Evolutionary conservation across 2,329 filamentous ascomycete genomes (phyloP).

Genomic region (Fusarium sp.): DNA sequence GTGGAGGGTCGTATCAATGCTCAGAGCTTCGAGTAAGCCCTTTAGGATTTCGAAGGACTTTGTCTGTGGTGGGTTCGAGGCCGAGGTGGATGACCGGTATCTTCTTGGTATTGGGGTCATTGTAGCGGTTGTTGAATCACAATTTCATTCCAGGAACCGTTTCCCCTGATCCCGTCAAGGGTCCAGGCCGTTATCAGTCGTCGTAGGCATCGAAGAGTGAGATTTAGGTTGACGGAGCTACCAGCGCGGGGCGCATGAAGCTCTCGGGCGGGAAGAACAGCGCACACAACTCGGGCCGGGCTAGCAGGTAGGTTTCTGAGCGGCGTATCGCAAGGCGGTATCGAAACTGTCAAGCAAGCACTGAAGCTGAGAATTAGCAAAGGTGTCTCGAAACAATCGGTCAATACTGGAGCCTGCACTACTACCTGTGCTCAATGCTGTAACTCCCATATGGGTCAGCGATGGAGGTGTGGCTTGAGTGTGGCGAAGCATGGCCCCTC

Average conservation of each 20-base stretch:
- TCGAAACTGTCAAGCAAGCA: conserved; percentile 11
- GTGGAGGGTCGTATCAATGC: conserved; percentile 52
- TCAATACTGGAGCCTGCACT: conserved; percentile 48
- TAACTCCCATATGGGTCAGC: conserved; percentile 48
- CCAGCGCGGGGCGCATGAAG: conserved; percentile 50
- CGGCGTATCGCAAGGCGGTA: conserved; percentile 4
- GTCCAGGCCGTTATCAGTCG: conserved; percentile 53
- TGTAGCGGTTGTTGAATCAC: conserved; percentile 48
- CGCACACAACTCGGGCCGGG: conserved; percentile 26
- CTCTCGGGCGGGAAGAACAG: conserved; percentile 27
- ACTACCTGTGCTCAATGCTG: conserved; percentile 44
- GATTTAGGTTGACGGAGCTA: conserved; percentile 46
- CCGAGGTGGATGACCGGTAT: conserved; percentile 74
- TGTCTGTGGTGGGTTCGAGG: conserved; percentile 68
- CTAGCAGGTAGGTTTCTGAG: background rate
- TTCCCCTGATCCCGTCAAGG: conserved; percentile 56
- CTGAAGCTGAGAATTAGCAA: conserved; percentile 39
- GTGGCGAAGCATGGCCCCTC: conserved; percentile 41
- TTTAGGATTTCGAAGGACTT: conserved; percentile 73
- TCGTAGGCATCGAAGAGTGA: conserved; percentile 54
- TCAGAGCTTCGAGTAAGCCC: conserved; percentile 64
- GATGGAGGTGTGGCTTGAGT: conserved; percentile 51
- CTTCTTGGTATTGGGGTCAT: conserved; percentile 68
- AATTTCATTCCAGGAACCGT: conserved; percentile 48
- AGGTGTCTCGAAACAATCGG: conserved; percentile 42